phyloP scores from a whole-genome alignment of 1,284 basidiomycete species.

The Apiotrichum gracile region DNA sequence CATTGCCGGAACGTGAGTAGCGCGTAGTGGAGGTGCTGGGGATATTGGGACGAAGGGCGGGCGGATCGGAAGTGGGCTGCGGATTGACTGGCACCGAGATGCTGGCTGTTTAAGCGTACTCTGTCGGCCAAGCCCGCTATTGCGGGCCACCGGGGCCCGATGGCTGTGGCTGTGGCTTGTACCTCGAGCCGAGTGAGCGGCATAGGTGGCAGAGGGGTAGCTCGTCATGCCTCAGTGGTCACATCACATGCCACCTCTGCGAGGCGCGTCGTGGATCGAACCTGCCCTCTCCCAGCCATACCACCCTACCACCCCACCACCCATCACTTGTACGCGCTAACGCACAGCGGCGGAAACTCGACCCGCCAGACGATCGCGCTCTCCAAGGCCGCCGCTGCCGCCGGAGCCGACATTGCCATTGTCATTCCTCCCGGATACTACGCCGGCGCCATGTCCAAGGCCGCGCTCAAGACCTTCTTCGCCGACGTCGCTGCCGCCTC shows the following conservation, averaged over 20 bases:
- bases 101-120: too few relatives aligned
- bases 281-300: background rate
- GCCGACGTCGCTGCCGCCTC: constrained; percentile 67
- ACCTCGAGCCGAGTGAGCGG: too few relatives aligned
- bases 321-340: background rate
- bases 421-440: constrained; percentile 82
- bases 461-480: constrained; percentile 73
- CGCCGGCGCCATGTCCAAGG: constrained; percentile 61
- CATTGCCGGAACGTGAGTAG: constrained; percentile 63
- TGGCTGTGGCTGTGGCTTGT: too few relatives aligned
- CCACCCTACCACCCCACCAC: background rate
- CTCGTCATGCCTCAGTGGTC: too few relatives aligned
- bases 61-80: too few relatives aligned
- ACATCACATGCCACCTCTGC: too few relatives aligned
- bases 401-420: constrained; percentile 77
- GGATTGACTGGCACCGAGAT: too few relatives aligned
- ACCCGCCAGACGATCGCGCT: constrained; percentile 73
- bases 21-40: background rate
- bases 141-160: too few relatives aligned
- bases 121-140: too few relatives aligned
- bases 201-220: too few relatives aligned
- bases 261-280: too few relatives aligned
- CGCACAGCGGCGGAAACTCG: constrained; percentile 59
- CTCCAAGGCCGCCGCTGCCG: constrained; percentile 64
- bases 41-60: too few relatives aligned